A percentile compares a stretch with the other conserved stretches of the same genome.
Evolutionary conservation across 2,329 filamentous ascomycete species (phyloP).

Genomic region (Emericellopsis cladophorae): DNA sequence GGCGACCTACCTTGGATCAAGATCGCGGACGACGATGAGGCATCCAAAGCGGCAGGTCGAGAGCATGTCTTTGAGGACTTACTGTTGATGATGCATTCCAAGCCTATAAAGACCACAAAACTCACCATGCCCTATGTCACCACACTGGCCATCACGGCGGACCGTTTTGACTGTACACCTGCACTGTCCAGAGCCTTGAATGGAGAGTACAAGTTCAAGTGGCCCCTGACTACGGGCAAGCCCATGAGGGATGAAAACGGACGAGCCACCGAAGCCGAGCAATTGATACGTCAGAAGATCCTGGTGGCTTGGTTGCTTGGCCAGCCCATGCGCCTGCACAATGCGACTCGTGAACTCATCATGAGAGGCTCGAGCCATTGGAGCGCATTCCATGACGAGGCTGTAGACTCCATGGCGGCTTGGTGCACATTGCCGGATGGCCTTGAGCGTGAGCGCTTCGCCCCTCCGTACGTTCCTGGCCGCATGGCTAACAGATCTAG

Average conservation of each 20-base stretch:
- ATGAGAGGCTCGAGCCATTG: constrained; percentile 50
- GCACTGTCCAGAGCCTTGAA: constrained; percentile 41
- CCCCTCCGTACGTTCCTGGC: background rate
- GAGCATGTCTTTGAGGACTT: constrained; percentile 55
- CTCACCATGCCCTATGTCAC: constrained; percentile 49
- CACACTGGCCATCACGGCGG: constrained; percentile 57
- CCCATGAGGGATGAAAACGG: constrained; percentile 23
- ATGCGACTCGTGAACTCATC: constrained; percentile 53
- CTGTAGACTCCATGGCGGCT: constrained; percentile 22
- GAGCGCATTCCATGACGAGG: constrained; percentile 26
- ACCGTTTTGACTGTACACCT: constrained; percentile 56
- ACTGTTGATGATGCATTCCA: constrained; percentile 50
- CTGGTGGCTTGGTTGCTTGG: constrained; percentile 54
- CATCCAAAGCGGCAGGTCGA: constrained; percentile 46
- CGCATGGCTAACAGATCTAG: constrained; percentile 18
- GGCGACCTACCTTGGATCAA: constrained; percentile 47
- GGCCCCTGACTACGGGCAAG: constrained; percentile 32
- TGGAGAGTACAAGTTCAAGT: constrained; percentile 36
- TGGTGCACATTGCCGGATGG: constrained; percentile 65
- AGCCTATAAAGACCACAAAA: constrained; percentile 18
- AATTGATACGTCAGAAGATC: constrained; percentile 56
- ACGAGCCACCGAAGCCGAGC: constrained; percentile 37
- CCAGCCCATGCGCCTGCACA: constrained; percentile 44
- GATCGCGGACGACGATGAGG: constrained; percentile 57
- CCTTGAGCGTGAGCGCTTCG: constrained; percentile 43